phyloP scores from a whole-genome alignment of 176 grass and related monocot species.

The Leersia perrieri region DNA sequence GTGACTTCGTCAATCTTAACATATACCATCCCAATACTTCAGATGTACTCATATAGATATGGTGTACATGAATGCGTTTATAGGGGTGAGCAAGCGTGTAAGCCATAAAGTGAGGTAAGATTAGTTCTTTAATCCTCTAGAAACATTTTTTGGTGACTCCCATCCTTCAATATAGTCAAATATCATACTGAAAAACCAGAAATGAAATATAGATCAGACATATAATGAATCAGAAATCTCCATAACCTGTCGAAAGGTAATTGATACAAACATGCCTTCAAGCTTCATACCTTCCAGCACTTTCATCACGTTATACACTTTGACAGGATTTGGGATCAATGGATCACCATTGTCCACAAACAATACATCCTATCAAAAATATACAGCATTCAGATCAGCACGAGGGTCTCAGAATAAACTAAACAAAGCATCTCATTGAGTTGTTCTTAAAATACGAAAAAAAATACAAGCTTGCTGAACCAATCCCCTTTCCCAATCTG shows the following conservation, averaged over 20 bases:
- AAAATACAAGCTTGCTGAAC: background rate
- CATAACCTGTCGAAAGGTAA: conserved; percentile 86
- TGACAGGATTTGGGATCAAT: conserved; percentile 70
- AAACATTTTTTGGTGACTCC: background rate
- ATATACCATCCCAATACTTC: no score
- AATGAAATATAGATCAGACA: background rate
- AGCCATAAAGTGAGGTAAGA: background rate
- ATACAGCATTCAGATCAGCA: background rate
- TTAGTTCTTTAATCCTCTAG: background rate
- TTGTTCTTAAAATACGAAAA: background rate
- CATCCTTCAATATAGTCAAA: background rate
- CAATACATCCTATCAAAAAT: conserved; percentile 69
- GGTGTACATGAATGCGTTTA: no score
- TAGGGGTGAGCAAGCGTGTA: no score
- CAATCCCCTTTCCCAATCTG: background rate
- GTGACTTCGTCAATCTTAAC: no score
- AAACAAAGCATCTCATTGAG: background rate
- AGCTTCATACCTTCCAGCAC: conserved; percentile 86
- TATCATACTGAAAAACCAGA: background rate
- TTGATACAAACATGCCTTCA: conserved; percentile 70
- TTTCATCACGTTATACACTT: conserved; percentile 77
- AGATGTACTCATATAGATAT: no score
- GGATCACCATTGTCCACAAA: conserved; percentile 95
- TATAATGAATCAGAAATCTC: background rate
- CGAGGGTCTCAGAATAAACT: background rate